These are phyloP conservation scores for Leccinellum rugosiceps DNA, from an alignment of 768 basidiomycete genomes.

Conservation along the genomic window DNA sequence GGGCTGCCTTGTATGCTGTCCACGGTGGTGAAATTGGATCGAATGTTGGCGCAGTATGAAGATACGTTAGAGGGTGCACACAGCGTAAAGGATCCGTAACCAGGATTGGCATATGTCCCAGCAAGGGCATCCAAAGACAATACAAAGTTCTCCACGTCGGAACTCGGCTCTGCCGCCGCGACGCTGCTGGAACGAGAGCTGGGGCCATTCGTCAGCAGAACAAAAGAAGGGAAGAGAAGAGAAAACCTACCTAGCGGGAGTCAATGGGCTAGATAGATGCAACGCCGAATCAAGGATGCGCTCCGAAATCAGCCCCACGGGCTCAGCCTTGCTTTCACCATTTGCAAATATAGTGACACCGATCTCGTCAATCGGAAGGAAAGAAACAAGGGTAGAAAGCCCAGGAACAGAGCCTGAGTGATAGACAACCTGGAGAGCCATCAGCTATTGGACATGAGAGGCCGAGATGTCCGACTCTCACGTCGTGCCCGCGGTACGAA, in stretches of 20 bases:
- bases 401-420: conserved; percentile 37
- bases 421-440: conserved; percentile 28
- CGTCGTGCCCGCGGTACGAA: conserved; percentile 41
- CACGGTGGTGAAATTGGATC: conserved; percentile 27
- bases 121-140: conserved; percentile 27
- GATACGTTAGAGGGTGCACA: conserved; percentile 30
- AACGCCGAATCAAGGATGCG: conserved; percentile 27
- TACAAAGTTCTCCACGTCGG: background rate
- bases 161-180: background rate
- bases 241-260: conserved; percentile 5
- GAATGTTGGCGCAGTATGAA: conserved; percentile 21
- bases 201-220: background rate
- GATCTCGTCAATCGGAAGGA: conserved; percentile 36
- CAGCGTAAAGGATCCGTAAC: conserved; percentile 38
- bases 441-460: background rate
- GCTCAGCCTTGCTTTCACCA: conserved; percentile 14
- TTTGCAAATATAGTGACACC: conserved; percentile 38
- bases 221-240: background rate
- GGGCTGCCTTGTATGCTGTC: conserved; percentile 12
- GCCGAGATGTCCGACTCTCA: conserved; percentile 13
- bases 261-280: background rate
- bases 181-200: background rate
- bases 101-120: conserved; percentile 37
- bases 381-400: conserved; percentile 26
- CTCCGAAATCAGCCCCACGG: conserved; percentile 6